Base-by-base conservation (phyloP, 345 rosid species). In the Ceriops tagal region DNA sequence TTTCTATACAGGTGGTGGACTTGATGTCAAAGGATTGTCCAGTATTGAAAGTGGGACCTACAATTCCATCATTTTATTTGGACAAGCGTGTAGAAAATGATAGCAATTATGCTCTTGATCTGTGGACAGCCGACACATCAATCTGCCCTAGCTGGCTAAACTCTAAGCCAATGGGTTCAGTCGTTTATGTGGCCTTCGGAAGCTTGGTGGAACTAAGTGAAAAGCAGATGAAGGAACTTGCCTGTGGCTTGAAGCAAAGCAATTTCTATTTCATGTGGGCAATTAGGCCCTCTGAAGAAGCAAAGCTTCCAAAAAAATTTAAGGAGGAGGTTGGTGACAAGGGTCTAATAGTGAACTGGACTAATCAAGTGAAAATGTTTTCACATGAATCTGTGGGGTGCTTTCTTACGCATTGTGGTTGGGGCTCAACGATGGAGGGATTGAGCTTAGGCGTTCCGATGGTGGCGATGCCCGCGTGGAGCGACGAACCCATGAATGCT, bases 151-250 rank as follows among this genome's bases (percentile, higher is more conserved):
- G 58, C 0, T 91, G 95, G 95, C 84, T 88, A 22, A 74, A 56
- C 68, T 22, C 53, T 4, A 89, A 79, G 78, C 83, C 84, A 47
- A 24, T 78, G 34, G 49, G 75, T 5, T 88, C 91, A 0, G 92
- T 88, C 22, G 79, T 91, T 3, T 91, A 80, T n/a, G 75, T 82
- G 16, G 82, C 97, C 6, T 91, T 88, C 47, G 97, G 97, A 11
- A 85, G 97, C 88, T 61, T 87, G 78, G 75, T 84, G 8, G 27
- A 64, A 27, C 64, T 84, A 51, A 71, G 79, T 75, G 59, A 32
- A 9, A 57, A 66, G 30, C 93, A 88, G 61, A 85, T 82, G 84
- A 73, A 75, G 58, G 92, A 91, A 71, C 58, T 91, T 6, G 82
- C 90, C 26, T 75, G 65, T 56, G 92, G 78, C 0, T 15, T 84